These are phyloP conservation scores for Pythium dissimile DNA, from an alignment of 352 stramenopile genomes.

Conservation along the genomic window DNA sequence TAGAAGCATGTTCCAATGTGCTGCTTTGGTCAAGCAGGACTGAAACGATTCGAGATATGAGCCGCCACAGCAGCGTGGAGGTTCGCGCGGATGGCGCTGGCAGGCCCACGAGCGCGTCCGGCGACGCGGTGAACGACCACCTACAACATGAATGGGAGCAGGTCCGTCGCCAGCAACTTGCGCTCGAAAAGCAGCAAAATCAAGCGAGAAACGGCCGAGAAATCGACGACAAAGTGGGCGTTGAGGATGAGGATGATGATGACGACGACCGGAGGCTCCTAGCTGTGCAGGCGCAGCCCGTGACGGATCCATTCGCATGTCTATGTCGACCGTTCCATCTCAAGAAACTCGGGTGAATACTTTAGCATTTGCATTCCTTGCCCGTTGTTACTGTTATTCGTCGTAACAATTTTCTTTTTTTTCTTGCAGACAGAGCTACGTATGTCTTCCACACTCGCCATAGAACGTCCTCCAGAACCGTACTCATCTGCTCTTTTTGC, in stretches of 20 bases:
- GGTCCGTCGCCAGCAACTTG: slow-evolving; percentile 8
- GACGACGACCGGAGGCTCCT: background rate
- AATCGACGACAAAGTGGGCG: background rate
- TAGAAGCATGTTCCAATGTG: too few species aligned
- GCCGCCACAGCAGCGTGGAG: background rate
- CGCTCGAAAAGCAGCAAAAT: slow-evolving; percentile 15
- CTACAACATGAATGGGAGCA: slow-evolving; percentile 3
- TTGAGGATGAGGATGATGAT: background rate
- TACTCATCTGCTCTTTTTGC: too few species aligned
- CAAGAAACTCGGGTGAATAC: slow-evolving; percentile 36
- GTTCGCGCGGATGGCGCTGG: background rate
- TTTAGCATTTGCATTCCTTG: background rate
- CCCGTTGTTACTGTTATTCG: too few species aligned
- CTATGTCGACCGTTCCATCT: slow-evolving; percentile 56
- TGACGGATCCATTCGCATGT: slow-evolving; percentile 51
- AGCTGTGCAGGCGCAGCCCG: slow-evolving; percentile 4
- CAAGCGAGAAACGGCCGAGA: background rate
- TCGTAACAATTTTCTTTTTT: background rate
- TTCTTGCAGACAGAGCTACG: slow-evolving; percentile 24
- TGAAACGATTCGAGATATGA: background rate
- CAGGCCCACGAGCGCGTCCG: background rate
- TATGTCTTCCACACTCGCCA: slow-evolving; percentile 13
- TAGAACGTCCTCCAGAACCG: too few species aligned
- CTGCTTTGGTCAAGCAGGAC: background rate
- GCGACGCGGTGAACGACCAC: background rate